Percentiles rank a stretch among this genome's conserved stretches.
These are phyloP conservation scores for Trichoderma asperelloides DNA, from an alignment of 495 filamentous ascomycete species.

Conservation along the genomic window DNA sequence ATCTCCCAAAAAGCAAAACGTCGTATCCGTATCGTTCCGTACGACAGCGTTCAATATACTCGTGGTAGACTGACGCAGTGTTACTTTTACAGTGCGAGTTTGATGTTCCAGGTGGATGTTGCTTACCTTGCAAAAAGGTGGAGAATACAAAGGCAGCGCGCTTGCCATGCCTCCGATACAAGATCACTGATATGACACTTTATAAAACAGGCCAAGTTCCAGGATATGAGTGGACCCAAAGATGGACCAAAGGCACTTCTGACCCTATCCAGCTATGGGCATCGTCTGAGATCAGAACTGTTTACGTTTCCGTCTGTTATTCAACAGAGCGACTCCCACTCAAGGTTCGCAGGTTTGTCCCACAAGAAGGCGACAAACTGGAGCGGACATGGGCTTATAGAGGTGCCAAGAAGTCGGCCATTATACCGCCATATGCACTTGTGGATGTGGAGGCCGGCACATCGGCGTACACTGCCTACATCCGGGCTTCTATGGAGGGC, in stretches of 20 bases:
- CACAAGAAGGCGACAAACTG: conserved; percentile 37
- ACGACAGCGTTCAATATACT: background rate
- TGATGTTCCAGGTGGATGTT: conserved; percentile 31
- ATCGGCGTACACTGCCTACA: conserved; percentile 32
- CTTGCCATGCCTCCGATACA: conserved; percentile 40
- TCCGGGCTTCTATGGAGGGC: conserved; percentile 26
- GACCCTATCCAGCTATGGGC: conserved; percentile 44
- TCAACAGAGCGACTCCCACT: conserved; percentile 32
- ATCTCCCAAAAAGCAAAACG: background rate
- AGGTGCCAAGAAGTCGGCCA: conserved; percentile 25
- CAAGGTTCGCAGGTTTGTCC: conserved; percentile 37
- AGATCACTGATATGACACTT: conserved; percentile 42
- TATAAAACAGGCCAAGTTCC: conserved; percentile 42
- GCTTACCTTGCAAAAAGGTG: conserved; percentile 40
- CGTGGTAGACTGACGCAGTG: conserved; percentile 10
- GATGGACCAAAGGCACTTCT: conserved; percentile 39
- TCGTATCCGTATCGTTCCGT: background rate
- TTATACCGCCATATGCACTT: conserved; percentile 38
- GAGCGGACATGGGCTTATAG: conserved; percentile 36
- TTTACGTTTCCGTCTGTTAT: conserved; percentile 39
- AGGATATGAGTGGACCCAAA: conserved; percentile 43
- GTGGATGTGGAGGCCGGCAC: conserved; percentile 38
- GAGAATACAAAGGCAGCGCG: conserved; percentile 32
- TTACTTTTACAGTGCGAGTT: conserved; percentile 33
- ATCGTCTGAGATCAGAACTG: conserved; percentile 27